Evolutionary conservation across 768 basidiomycete genomes (phyloP).

Genomic region (Coprinellus micaceus): DNA sequence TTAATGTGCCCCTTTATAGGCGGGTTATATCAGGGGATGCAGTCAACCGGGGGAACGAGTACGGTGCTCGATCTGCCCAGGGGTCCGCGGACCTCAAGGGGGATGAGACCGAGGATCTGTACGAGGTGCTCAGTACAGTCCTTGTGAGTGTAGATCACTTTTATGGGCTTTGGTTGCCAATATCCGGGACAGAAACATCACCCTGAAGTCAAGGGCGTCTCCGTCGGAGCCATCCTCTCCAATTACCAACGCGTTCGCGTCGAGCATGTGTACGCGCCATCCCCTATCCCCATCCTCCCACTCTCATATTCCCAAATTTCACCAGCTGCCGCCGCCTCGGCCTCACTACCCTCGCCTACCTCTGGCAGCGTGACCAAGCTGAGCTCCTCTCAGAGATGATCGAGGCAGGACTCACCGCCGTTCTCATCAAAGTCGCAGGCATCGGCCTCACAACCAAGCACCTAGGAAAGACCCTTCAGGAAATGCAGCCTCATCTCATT

Average conservation of each 20-base stretch:
- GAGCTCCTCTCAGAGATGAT: slow-evolving; percentile 88
- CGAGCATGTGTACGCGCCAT: slow-evolving; percentile 81
- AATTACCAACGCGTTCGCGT: slow-evolving; percentile 96
- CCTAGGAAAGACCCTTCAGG: slow-evolving; percentile 68
- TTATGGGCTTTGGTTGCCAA: not conserved
- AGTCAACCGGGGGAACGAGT: slow-evolving; percentile 78
- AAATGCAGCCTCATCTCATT: slow-evolving; percentile 70
- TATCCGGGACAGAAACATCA: slow-evolving; percentile 31
- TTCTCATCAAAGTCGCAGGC: slow-evolving; percentile 95
- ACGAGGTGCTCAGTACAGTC: slow-evolving; percentile 64
- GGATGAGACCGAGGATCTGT: slow-evolving; percentile 96
- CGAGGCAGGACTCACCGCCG: slow-evolving; percentile 66
- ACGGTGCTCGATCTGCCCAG: slow-evolving; percentile 63
- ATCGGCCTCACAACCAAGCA: slow-evolving; percentile 79
- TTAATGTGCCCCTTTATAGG: slow-evolving; percentile 84
- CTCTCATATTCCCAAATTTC: not conserved
- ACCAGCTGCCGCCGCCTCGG: slow-evolving; percentile 75
- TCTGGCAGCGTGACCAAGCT: slow-evolving; percentile 93
- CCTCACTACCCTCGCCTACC: slow-evolving; percentile 77
- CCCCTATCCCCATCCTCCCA: not conserved
- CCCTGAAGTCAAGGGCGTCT: slow-evolving; percentile 81
- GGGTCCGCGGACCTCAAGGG: slow-evolving; percentile 53
- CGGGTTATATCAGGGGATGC: slow-evolving; percentile 78
- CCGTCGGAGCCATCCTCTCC: slow-evolving; percentile 95
- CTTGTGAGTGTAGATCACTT: slow-evolving; percentile 50